Conservation (phyloP, 2,329 filamentous ascomycete species). For the Talaromyces atroroseus region DNA sequence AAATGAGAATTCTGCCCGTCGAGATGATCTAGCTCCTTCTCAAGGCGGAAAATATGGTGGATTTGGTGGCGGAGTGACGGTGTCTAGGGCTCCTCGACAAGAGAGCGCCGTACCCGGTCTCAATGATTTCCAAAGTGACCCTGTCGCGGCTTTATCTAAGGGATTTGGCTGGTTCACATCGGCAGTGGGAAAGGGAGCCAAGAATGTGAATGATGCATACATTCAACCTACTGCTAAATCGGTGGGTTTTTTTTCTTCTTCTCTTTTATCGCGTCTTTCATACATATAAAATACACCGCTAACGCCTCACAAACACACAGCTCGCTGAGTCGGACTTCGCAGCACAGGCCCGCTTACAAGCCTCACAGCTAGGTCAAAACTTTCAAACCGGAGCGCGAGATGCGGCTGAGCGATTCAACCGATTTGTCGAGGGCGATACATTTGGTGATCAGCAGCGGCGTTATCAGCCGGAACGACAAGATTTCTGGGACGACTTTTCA, state of each 20-base stretch:
- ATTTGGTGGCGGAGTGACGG: conserved; percentile 70
- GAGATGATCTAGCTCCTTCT: conserved; percentile 70
- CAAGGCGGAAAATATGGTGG: conserved; percentile 91
- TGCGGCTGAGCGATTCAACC: conserved; percentile 73
- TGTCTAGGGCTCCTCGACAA: conserved; percentile 30
- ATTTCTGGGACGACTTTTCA: conserved; percentile 91
- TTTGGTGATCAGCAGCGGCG: conserved; percentile 32
- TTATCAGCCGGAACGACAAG: conserved; percentile 62
- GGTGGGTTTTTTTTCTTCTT: conserved; percentile 45
- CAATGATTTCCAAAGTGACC: conserved; percentile 89
- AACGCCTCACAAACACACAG: conserved; percentile 39
- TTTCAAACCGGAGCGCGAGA: conserved; percentile 62
- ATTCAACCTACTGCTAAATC: conserved; percentile 89
- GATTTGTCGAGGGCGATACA: conserved; percentile 76
- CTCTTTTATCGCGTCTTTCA: neutral
- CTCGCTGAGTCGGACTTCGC: conserved; percentile 75
- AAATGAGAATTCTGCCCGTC: conserved; percentile 70
- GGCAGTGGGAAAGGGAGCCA: conserved; percentile 83
- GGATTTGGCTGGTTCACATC: conserved; percentile 91
- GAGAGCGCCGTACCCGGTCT: conserved; percentile 57
- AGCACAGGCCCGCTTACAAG: conserved; percentile 59
- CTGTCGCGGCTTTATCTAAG: conserved; percentile 79
- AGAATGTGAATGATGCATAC: conserved; percentile 83
- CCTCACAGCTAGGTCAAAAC: conserved; percentile 53
- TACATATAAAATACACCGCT: neutral